phyloP scores from a whole-genome alignment of 2,329 filamentous ascomycete genomes.

The Stachybotrys chartarum region DNA sequence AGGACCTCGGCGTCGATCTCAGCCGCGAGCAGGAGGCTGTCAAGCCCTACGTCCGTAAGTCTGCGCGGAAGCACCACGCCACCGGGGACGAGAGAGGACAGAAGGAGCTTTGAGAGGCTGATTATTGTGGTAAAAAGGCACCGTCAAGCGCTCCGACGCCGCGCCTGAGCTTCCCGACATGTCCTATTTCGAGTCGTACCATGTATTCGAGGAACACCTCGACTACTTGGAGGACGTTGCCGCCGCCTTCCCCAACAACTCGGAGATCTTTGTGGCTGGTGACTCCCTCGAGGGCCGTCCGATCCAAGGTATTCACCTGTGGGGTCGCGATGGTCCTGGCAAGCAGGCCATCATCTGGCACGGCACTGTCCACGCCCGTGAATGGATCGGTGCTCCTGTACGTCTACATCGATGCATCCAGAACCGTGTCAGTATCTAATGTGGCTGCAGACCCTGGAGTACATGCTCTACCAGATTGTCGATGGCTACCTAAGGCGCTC shows the following conservation, averaged over 20 bases:
- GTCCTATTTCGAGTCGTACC: constrained; percentile 45
- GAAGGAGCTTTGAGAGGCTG: neutral
- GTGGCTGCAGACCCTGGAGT: constrained; percentile 10
- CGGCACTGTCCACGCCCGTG: constrained; percentile 50
- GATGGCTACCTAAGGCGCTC: constrained; percentile 12
- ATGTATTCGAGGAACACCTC: constrained; percentile 42
- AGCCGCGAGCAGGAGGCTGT: constrained; percentile 9
- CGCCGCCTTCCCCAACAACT: constrained; percentile 31
- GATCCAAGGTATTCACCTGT: constrained; percentile 57
- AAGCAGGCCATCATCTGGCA: constrained; percentile 46
- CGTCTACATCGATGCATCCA: neutral
- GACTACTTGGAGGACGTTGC: constrained; percentile 38
- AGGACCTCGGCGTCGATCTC: constrained; percentile 16
- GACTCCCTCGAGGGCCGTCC: constrained; percentile 36
- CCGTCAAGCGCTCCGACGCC: neutral
- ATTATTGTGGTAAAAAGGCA: neutral
- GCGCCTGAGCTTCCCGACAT: constrained; percentile 6
- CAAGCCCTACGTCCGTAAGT: constrained; percentile 8
- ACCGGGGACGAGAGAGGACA: neutral
- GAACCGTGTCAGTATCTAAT: neutral
- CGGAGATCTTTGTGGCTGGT: constrained; percentile 41
- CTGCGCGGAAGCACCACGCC: neutral
- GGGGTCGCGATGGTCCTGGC: constrained; percentile 34
- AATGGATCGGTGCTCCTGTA: constrained; percentile 46
- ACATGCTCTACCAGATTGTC: constrained; percentile 12